Base-by-base conservation (phyloP, 2,329 filamentous ascomycete species). In the Stachybotrys chlorohalonatus region DNA sequence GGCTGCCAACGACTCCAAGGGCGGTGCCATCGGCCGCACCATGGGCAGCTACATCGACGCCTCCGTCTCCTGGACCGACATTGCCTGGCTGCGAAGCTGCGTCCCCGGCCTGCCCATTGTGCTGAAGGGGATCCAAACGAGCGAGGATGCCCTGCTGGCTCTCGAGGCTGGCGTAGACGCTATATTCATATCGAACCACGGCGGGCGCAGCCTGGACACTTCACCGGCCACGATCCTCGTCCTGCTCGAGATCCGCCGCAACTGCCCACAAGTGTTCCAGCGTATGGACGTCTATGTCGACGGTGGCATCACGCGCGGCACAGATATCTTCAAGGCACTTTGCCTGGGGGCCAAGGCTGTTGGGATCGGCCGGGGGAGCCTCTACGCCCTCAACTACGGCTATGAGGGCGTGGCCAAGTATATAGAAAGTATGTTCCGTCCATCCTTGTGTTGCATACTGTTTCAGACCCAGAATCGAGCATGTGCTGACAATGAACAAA, bases 141-240 rank as follows among this genome's bases (percentile, higher is more conserved):
- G 81, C 0, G 72, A 74, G 46, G 86, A 90, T 66, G 86, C 85
- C 17, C 71, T 76, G 54, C 76, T 73, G 60, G 82, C 82, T 2
- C 75, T 84, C 32, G 77, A 85, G 52, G 64, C 76, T 13, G 85
- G 84, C 0, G 79, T 82, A 6, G 82, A 89, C 60, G 86, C 82
- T 0, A 86, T 90, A 51, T 77, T 89, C 1, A 73, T 89, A 5
- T 81, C 77, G 11, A 90, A 90, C 61, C 86, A 90, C 66, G 86
- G 85, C 2, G 86, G 86, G 0, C 68, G 86, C 49, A 75, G 69
- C 55, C 62, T 77, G 1, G 77, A 81, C 57, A 80, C 64, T 61
- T 70, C 75, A 0, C 75, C 79, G 5, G 71, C 84, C 0, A 76
- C 79, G 1, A 73, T 87, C 42, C 65, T 86, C 48, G 77, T 82